Percentiles rank a stretch among this genome's conserved stretches.
Evolutionary conservation across 1,284 basidiomycete species (phyloP).

Genomic region (Athelia psychrophila): DNA sequence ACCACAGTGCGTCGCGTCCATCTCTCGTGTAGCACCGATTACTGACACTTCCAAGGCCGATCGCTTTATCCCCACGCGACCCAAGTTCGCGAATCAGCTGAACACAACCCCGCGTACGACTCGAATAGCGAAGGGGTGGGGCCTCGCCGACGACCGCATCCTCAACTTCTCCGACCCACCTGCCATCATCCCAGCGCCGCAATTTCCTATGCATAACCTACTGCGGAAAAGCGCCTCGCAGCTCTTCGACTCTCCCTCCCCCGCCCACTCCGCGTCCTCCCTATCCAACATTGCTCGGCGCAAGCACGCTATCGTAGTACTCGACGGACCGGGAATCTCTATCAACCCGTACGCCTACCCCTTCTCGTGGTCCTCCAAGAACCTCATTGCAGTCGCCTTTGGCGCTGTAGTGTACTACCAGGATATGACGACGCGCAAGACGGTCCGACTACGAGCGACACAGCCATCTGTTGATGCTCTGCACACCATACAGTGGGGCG

Average conservation of each 20-base stretch:
- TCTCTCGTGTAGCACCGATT: constrained; percentile 2
- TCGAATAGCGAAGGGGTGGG: constrained; percentile 45
- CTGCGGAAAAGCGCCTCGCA: constrained; percentile 37
- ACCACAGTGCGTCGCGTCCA: constrained; percentile 6
- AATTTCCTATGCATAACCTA: constrained; percentile 22
- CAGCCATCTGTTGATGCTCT: constrained; percentile 26
- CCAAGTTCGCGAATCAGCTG: constrained; percentile 35
- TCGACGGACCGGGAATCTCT: constrained; percentile 48
- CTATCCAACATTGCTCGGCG: constrained; percentile 38
- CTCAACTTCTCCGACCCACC: constrained; percentile 34
- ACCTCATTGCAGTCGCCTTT: constrained; percentile 47
- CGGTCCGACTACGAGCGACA: constrained; percentile 39
- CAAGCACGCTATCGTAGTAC: constrained; percentile 44
- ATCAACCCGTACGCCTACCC: constrained; percentile 43
- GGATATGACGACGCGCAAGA: constrained; percentile 41
- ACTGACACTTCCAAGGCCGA: constrained; percentile 34
- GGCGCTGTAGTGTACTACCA: constrained; percentile 45
- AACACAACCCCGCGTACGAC: constrained; percentile 45
- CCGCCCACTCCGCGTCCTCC: constrained; percentile 35
- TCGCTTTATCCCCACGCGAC: constrained; percentile 41
- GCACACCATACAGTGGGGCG: constrained; percentile 38
- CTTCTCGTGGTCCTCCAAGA: constrained; percentile 42
- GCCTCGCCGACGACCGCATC: constrained; percentile 42
- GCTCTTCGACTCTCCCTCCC: constrained; percentile 31
- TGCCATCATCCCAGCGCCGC: constrained; percentile 21